Percentiles rank a stretch among this genome's conserved stretches.
Conservation (phyloP, 2,329 filamentous ascomycete species). For the Aureobasidium uvarum region DNA sequence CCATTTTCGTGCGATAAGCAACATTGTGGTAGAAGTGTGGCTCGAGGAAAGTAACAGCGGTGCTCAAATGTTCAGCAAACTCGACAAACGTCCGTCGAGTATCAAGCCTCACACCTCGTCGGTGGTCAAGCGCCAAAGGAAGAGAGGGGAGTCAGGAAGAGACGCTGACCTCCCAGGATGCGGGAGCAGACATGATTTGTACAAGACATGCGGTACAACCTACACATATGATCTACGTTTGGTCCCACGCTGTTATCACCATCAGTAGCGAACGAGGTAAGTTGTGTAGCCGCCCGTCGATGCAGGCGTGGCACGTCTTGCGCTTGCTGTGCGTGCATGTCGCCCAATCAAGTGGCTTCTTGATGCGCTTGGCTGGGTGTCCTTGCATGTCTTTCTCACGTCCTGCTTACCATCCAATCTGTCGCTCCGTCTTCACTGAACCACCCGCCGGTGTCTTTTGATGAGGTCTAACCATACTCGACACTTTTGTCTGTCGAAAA, state of each 20-base stretch:
- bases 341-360: conserved; percentile 9
- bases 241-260: background rate
- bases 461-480: background rate
- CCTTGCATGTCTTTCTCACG: conserved; percentile 14
- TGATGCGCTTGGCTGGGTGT: conserved; percentile 20
- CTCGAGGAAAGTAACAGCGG: background rate
- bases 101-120: background rate
- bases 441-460: background rate
- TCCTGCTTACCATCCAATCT: conserved; percentile 1
- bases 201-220: background rate
- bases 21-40: conserved; percentile 7
- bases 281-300: conserved; percentile 23
- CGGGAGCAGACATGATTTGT: conserved; percentile 23
- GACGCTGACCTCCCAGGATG: background rate
- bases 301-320: conserved; percentile 8
- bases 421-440: background rate
- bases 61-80: background rate
- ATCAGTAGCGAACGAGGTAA: conserved; percentile 19
- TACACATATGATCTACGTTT: conserved; percentile 4
- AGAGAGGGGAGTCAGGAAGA: background rate
- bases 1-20: conserved; percentile 53
- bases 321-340: conserved; percentile 15
- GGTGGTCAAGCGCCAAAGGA: conserved; percentile 8
- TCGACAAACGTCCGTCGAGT: background rate
- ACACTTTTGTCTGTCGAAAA: background rate